Evolutionary conservation across 306 rosid genomes (phyloP).

Genomic region (Lathyrus oleraceus): DNA sequence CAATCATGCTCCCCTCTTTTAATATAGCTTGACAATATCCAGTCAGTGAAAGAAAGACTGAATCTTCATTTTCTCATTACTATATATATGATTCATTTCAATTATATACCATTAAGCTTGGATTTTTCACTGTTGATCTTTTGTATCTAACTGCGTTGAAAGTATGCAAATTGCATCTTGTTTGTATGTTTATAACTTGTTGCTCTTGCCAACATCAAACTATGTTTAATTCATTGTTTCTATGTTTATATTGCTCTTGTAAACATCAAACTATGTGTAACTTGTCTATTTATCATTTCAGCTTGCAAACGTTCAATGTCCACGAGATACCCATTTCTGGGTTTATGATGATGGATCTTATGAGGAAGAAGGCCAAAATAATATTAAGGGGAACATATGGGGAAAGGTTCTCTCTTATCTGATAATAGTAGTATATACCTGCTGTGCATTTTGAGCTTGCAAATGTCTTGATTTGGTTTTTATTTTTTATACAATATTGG

Average conservation of each 20-base stretch:
- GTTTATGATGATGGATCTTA: slow-evolving; percentile 92
- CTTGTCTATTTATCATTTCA: slow-evolving; percentile 43
- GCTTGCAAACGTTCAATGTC: slow-evolving; percentile 94
- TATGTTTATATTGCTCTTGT: slow-evolving; percentile 20
- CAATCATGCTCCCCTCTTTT: slow-evolving; percentile 18
- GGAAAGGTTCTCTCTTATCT: slow-evolving; percentile 93
- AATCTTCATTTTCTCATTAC: slow-evolving; percentile 15
- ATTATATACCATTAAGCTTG: slow-evolving; percentile 9
- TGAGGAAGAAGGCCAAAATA: slow-evolving; percentile 97
- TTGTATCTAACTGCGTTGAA: slow-evolving; percentile 11
- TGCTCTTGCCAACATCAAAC: neutral
- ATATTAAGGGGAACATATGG: slow-evolving; percentile 94
- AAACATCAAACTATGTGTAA: slow-evolving; percentile 9
- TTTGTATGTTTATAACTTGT: neutral
- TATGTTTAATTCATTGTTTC: slow-evolving; percentile 4
- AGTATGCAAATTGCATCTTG: slow-evolving; percentile 4
- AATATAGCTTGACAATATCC: slow-evolving; percentile 13
- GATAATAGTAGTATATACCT: slow-evolving; percentile 31
- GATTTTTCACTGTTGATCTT: slow-evolving; percentile 11
- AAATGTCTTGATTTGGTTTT: slow-evolving; percentile 52
- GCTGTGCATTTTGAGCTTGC: slow-evolving; percentile 39
- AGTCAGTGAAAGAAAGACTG: slow-evolving; percentile 14
- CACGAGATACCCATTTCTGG: slow-evolving; percentile 94
- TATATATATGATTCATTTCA: neutral
- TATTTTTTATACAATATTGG: slow-evolving; percentile 50